Conservation (phyloP, 2,329 filamentous ascomycete species). For the Ophiocordyceps sinensis region DNA sequence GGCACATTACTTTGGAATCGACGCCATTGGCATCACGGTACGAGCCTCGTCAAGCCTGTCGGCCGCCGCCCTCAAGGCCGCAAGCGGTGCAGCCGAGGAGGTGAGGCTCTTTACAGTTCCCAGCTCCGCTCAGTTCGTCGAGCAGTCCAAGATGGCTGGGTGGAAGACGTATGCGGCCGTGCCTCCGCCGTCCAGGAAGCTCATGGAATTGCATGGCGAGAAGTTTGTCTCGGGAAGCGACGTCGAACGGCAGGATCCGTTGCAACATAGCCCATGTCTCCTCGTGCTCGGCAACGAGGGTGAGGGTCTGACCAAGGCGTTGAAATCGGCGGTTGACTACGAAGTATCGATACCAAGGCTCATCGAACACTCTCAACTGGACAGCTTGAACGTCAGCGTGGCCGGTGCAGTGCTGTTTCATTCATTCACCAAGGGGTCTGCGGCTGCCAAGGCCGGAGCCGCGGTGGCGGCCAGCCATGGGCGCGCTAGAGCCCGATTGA, state of each 20-base stretch:
- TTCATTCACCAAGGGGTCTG: conserved; percentile 40
- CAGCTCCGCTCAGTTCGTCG: conserved; percentile 55
- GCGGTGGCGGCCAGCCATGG: conserved; percentile 1
- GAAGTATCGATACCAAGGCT: conserved; percentile 50
- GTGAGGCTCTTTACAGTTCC: conserved; percentile 58
- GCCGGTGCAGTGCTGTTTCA: conserved; percentile 53
- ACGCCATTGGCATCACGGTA: conserved; percentile 65
- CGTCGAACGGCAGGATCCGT: conserved; percentile 34
- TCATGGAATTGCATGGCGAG: conserved; percentile 18
- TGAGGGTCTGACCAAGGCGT: conserved; percentile 49
- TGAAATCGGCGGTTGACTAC: conserved; percentile 52
- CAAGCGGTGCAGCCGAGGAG: conserved; percentile 74
- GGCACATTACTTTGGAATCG: conserved; percentile 79
- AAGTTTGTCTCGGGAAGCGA: conserved; percentile 34
- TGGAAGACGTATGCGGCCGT: conserved; percentile 79
- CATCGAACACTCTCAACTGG: conserved; percentile 44
- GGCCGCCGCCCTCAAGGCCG: conserved; percentile 70
- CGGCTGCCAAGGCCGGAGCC: conserved; percentile 1
- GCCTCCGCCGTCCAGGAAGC: conserved; percentile 24
- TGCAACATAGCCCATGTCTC: conserved; percentile 52
- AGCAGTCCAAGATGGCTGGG: conserved; percentile 50
- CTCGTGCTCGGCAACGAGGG: conserved; percentile 76
- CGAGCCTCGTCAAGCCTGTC: conserved; percentile 61
- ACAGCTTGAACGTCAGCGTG: conserved; percentile 89
- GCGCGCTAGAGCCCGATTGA: background rate